These are phyloP conservation scores for Phytopythium cucurbitacearum DNA, from an alignment of 352 stramenopile species.

Conservation along the genomic window DNA sequence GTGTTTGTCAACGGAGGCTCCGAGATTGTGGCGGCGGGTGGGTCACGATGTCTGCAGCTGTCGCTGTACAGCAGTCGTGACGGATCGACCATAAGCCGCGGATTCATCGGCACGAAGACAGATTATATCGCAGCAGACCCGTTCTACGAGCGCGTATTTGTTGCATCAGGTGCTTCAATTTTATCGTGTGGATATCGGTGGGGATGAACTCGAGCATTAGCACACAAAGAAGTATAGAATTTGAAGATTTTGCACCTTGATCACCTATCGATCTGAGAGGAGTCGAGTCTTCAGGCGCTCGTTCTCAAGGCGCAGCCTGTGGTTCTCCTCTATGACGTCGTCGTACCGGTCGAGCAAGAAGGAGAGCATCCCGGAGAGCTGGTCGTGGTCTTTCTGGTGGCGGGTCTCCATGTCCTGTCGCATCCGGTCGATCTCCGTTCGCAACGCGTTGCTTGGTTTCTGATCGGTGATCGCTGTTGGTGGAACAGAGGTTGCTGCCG, in stretches of 20 bases:
- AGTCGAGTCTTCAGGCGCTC: conserved; percentile 35
- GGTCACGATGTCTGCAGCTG: conserved; percentile 16
- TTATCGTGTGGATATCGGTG: conserved; percentile 28
- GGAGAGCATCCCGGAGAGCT: conserved; percentile 29
- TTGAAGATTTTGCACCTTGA: background rate
- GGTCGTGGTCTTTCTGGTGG: conserved; percentile 28
- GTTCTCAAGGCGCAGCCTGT: conserved; percentile 28
- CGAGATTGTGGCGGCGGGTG: conserved; percentile 24
- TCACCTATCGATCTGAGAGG: background rate
- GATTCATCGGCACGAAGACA: conserved; percentile 19
- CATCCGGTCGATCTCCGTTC: conserved; percentile 26
- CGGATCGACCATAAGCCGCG: conserved; percentile 29
- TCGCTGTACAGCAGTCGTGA: conserved; percentile 35
- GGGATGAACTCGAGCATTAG: background rate
- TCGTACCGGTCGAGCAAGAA: conserved; percentile 34
- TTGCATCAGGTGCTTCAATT: conserved; percentile 18
- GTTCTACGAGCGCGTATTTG: conserved; percentile 26
- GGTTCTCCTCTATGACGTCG: conserved; percentile 33
- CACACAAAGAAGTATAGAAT: background rate
- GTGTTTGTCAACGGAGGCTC: conserved; percentile 31
- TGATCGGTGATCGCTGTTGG: too few relatives aligned
- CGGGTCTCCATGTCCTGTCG: conserved; percentile 34
- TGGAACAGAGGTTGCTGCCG: too few relatives aligned
- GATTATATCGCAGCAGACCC: conserved; percentile 32
- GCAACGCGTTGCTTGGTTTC: conserved; percentile 8